A percentile compares a stretch with the other conserved stretches of the same genome.
These are phyloP conservation scores for Quambalaria eucalypti DNA, from an alignment of 1,284 basidiomycete genomes.

Conservation along the genomic window DNA sequence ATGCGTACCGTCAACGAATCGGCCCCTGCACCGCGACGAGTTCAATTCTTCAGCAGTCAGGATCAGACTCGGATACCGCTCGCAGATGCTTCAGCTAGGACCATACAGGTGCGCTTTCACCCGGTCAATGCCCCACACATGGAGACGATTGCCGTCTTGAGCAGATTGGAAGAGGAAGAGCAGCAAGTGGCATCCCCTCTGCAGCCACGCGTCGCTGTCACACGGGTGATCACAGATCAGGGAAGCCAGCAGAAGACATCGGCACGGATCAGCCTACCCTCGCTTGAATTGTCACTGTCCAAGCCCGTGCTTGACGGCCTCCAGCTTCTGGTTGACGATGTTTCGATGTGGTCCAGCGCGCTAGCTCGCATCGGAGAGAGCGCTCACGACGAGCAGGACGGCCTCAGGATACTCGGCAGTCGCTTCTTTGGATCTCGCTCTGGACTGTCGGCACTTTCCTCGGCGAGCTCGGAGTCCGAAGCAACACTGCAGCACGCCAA, in stretches of 20 bases:
- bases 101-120: no score
- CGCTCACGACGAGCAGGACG: conserved; percentile 15
- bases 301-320: conserved; percentile 27
- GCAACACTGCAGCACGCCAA: conserved; percentile 7
- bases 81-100: no score
- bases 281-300: conserved; percentile 12
- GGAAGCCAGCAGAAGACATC: background rate
- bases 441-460: conserved; percentile 19
- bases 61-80: no score
- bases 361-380: conserved; percentile 16
- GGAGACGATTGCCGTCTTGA: background rate
- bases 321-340: conserved; percentile 31
- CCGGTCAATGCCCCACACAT: background rate
- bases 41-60: no score
- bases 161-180: background rate
- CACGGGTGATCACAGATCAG: background rate
- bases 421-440: conserved; percentile 28
- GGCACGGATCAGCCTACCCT: conserved; percentile 13
- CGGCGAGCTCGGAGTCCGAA: conserved; percentile 21
- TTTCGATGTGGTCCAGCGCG: conserved; percentile 15
- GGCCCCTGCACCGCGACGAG: no score
- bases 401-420: conserved; percentile 25
- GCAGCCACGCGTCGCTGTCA: background rate
- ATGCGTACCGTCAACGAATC: no score
- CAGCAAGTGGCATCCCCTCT: background rate